Evolutionary conservation across 768 basidiomycete species (phyloP).

Genomic region (Kwoniella pini): DNA sequence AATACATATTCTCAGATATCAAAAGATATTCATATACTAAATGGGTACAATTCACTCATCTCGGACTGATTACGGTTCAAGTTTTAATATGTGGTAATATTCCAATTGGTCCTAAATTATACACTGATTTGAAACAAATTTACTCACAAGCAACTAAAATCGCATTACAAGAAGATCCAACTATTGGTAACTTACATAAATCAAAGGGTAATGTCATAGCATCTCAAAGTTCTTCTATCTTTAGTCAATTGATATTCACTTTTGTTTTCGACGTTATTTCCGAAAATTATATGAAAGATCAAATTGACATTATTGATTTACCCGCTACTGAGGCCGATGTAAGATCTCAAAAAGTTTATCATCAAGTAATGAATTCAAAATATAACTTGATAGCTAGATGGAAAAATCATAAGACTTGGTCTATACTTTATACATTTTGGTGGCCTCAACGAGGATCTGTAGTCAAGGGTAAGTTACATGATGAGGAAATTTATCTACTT

Average conservation of each 20-base stretch:
- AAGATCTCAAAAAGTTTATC: constrained; percentile 28
- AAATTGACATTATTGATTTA: constrained; percentile 38
- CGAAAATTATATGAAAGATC: constrained; percentile 23
- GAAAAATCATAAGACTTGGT: constrained; percentile 8
- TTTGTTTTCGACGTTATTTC: constrained; percentile 29
- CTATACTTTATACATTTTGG: constrained; percentile 30
- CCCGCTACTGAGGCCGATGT: constrained; percentile 23
- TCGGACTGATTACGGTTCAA: constrained; percentile 10
- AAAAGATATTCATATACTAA: background rate
- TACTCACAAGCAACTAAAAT: constrained; percentile 29
- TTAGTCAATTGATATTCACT: constrained; percentile 17
- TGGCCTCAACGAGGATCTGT: constrained; percentile 18
- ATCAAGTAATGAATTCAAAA: constrained; percentile 12
- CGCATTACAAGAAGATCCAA: background rate
- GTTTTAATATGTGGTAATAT: constrained; percentile 9
- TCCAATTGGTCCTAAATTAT: constrained; percentile 21
- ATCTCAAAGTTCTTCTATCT: constrained; percentile 15
- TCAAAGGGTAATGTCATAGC: constrained; percentile 20
- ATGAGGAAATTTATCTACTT: no score
- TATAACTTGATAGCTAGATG: background rate
- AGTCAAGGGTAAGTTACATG: constrained; percentile 11
- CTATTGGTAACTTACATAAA: background rate
- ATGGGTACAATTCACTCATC: constrained; percentile 18
- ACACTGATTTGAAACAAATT: constrained; percentile 25
- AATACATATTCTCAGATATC: constrained; percentile 19